Percentiles rank a stretch among this genome's conserved stretches.
Evolutionary conservation across 1,284 basidiomycete species (phyloP).

Genomic region (Bondarzewia mesenterica): DNA sequence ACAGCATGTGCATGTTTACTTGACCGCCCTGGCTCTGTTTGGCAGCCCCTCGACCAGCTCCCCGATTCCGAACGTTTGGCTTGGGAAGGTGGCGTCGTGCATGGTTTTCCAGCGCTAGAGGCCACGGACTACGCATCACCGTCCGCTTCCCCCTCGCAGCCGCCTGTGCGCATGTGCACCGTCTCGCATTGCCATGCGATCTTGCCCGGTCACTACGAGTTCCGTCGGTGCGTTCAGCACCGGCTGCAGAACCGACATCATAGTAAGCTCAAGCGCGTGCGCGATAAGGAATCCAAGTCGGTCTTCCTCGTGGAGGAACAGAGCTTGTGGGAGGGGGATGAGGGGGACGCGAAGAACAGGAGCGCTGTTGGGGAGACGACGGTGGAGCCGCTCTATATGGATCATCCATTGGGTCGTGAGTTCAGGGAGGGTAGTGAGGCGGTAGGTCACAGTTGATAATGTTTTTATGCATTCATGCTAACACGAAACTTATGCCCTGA

Average conservation of each 20-base stretch:
- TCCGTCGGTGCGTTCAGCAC: slow-evolving; percentile 46
- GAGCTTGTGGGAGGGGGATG: not conserved
- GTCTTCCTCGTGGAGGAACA: slow-evolving; percentile 14
- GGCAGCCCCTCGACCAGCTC: slow-evolving; percentile 12
- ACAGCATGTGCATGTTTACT: not conserved
- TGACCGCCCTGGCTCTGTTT: not conserved
- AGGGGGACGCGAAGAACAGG: not conserved
- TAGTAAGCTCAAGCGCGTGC: slow-evolving; percentile 40
- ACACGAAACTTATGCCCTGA: too few relatives aligned
- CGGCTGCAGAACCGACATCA: slow-evolving; percentile 46
- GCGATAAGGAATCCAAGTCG: slow-evolving; percentile 36
- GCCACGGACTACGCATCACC: slow-evolving; percentile 5
- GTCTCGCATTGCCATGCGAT: slow-evolving; percentile 49
- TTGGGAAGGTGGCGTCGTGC: slow-evolving; percentile 13
- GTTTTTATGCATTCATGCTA: not conserved
- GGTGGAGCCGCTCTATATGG: not conserved
- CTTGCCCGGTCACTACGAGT: slow-evolving; percentile 37
- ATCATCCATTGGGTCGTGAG: not conserved
- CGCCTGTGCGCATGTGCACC: slow-evolving; percentile 42
- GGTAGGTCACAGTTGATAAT: too few relatives aligned
- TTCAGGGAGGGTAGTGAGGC: not conserved
- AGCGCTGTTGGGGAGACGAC: not conserved
- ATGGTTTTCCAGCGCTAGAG: slow-evolving; percentile 8
- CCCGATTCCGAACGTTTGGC: slow-evolving; percentile 11
- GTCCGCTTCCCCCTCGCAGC: slow-evolving; percentile 12